phyloP scores from a whole-genome alignment of 2,329 filamentous ascomycete genomes.

The Hypoxylon sp. region DNA sequence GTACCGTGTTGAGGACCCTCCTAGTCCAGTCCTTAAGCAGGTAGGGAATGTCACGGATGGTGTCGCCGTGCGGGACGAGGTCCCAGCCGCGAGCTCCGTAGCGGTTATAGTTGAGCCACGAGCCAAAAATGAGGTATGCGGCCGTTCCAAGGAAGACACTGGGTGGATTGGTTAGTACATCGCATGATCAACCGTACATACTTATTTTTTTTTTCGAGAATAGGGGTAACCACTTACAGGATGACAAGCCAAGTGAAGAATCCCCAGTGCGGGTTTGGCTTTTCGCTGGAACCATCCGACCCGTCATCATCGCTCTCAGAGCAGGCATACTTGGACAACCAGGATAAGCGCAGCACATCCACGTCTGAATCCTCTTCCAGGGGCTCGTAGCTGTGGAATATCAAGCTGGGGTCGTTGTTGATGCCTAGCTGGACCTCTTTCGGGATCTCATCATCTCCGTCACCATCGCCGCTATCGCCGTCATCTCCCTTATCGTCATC shows the following conservation, averaged over 20 bases:
- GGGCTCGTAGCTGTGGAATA: conserved; percentile 80
- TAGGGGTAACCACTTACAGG: conserved; percentile 74
- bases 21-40: conserved; percentile 90
- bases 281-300: conserved; percentile 59
- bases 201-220: neutral
- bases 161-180: conserved; percentile 47
- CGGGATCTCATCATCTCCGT: conserved; percentile 58
- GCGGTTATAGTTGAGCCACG: conserved; percentile 98
- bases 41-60: conserved; percentile 92
- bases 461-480: conserved; percentile 57
- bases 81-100: conserved; percentile 97
- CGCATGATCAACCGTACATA: neutral
- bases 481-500: conserved; percentile 55
- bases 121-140: conserved; percentile 95
- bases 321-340: conserved; percentile 91
- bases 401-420: conserved; percentile 70
- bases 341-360: conserved; percentile 81
- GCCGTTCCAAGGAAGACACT: conserved; percentile 89
- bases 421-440: conserved; percentile 70
- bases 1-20: conserved; percentile 84
- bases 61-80: conserved; percentile 91
- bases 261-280: conserved; percentile 79
- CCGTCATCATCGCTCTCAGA: conserved; percentile 63
- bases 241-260: conserved; percentile 98
- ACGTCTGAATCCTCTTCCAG: conserved; percentile 69